Base-by-base conservation (phyloP, 1,139 yeast species). In the Pichia cactophila region DNA sequence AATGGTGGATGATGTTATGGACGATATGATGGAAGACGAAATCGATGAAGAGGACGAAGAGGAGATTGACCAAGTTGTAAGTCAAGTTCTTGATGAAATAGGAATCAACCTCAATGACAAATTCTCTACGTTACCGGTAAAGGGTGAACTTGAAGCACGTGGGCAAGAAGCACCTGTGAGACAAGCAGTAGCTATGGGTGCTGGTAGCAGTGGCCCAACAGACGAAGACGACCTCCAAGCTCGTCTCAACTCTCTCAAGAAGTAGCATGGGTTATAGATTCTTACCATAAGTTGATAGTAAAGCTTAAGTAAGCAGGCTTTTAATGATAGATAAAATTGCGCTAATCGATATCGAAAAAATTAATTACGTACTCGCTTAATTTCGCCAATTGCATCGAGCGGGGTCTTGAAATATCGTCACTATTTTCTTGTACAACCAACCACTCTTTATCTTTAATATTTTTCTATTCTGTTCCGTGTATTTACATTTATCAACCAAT, bases 1-100 rank as follows among this genome's bases (percentile, higher is more conserved):
- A 63, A 88, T 92, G 78, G 94, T 92, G 87, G 98, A 92, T 65
- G 98, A 92, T 63, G 95, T 96, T 14, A 84, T 94, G 59, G 98
- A 92, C 64, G 97, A 90, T 64, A 84, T 92, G 29, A 87, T 90
- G 89, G 95, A 85, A 49, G 87, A 83, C 63, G 89, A 81, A 56
- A 82, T 86, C 53, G 89, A 83, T 46, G 85, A 75, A 50, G 83
- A 76, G 47, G 84, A 82, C 58, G 89, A 84, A 57, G 96, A 87
- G 58, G 97, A 92, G 64, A 86, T 87, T 14, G 97, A 92, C 62
- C 97, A 90, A 61, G 86, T 92, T 44, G 90, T 94, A 51, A 81
- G 83, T 62, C 88, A 85, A 67, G 97, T 94, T 0, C 72, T 92
- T 62, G 99, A 92, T 64, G 98, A 92, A 65, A 88, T 92, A 65